Evolutionary conservation across 176 grass and related monocot species (phyloP).

Genomic region (maize (Zea mays)): Zm-B73-REFERENCE-NAM-5.0 NC_050100.1:217019501-217020000

Average conservation of each 20-base stretch:
- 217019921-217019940: conserved; percentile 6
- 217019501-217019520: conserved; percentile 7
- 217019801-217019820: neutral
- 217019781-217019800: neutral
- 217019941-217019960: conserved; percentile 3
- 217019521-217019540: neutral
- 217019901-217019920: neutral
- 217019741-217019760: neutral
- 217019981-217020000: neutral
- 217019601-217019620: conserved; percentile 17
- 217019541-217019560: neutral
- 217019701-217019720: conserved; percentile 3
- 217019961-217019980: neutral
- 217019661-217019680: conserved; percentile 34
- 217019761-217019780: neutral
- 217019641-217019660: neutral
- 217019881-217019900: neutral
- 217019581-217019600: conserved; percentile 11
- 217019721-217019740: neutral
- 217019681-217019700: conserved; percentile 34
- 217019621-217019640: neutral
- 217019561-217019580: neutral
- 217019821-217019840: conserved; percentile 1
- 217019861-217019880: neutral
- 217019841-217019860: neutral